Conservation (phyloP, 805 yeast genomes). For the Sugiyamaella floridensis region DNA sequence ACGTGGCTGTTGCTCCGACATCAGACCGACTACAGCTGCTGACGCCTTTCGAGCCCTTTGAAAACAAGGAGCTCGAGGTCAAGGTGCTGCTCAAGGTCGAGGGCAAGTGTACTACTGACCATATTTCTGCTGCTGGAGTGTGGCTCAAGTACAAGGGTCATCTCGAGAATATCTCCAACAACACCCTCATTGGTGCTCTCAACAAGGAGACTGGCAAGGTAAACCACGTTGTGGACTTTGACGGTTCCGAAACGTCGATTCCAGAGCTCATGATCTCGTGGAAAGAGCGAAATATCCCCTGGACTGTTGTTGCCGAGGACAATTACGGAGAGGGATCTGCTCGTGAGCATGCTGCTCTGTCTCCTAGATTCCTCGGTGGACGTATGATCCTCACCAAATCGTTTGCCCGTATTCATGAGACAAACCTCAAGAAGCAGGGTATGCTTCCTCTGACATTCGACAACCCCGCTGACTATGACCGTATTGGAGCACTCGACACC, state of each 20-base stretch:
- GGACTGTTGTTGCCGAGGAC: slow-evolving; percentile 96
- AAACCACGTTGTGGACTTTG: slow-evolving; percentile 79
- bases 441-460: slow-evolving; percentile 92
- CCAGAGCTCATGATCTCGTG: slow-evolving; percentile 97
- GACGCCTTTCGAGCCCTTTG: slow-evolving; percentile 78
- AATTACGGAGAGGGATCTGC: slow-evolving; percentile 99
- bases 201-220: slow-evolving; percentile 97
- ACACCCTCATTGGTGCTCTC: slow-evolving; percentile 94
- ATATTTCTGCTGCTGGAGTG: slow-evolving; percentile 96
- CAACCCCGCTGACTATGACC: slow-evolving; percentile 82
- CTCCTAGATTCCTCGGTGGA: slow-evolving; percentile 94
- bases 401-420: slow-evolving; percentile 97
- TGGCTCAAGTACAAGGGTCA: slow-evolving; percentile 99
- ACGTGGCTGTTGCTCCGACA: slow-evolving; percentile 70
- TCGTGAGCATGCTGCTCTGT: slow-evolving; percentile 96
- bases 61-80: slow-evolving; percentile 73
- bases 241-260: slow-evolving; percentile 68
- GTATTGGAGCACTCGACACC: slow-evolving; percentile 66
- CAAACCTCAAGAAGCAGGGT: slow-evolving; percentile 97
- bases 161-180: slow-evolving; percentile 88
- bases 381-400: slow-evolving; percentile 82
- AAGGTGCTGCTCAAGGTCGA: slow-evolving; percentile 81
- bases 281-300: slow-evolving; percentile 76
- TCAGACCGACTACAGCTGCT: slow-evolving; percentile 87
- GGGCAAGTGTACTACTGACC: slow-evolving; percentile 98